These are phyloP conservation scores for Alternaria triticimaculans DNA, from an alignment of 2,329 filamentous ascomycete genomes.

Conservation along the genomic window DNA sequence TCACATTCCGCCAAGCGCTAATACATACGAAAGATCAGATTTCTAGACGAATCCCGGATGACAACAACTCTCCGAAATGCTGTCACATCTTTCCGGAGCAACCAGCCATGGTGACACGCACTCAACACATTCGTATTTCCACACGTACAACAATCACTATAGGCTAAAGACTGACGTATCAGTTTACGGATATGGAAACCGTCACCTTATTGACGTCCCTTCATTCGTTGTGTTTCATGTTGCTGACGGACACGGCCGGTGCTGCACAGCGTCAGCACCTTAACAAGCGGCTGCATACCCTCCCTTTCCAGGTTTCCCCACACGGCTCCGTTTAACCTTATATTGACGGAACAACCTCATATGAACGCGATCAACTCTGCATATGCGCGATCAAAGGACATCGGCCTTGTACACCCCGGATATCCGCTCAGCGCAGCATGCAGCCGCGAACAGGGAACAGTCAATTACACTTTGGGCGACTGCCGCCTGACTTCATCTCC, in stretches of 20 bases:
- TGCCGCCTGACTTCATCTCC: neutral
- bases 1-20: neutral
- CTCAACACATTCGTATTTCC: neutral
- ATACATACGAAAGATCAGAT: neutral
- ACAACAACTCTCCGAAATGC: neutral
- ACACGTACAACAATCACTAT: neutral
- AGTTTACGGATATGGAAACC: neutral
- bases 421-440: neutral
- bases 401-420: neutral
- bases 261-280: conserved; percentile 3
- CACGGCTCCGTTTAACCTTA: conserved; percentile 5
- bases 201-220: neutral
- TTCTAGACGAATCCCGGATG: neutral
- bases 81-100: neutral
- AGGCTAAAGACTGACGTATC: conserved; percentile 6
- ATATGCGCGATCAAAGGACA: neutral
- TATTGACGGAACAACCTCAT: conserved; percentile 7
- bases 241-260: conserved; percentile 5
- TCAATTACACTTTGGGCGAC: neutral
- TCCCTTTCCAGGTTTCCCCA: conserved; percentile 1
- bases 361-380: conserved; percentile 1
- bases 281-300: conserved; percentile 8
- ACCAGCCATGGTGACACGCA: neutral
- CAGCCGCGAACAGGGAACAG: neutral
- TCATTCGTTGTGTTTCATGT: conserved; percentile 11